Evolutionary conservation across 306 rosid species (phyloP).

Genomic region (Casuarina glauca): DNA sequence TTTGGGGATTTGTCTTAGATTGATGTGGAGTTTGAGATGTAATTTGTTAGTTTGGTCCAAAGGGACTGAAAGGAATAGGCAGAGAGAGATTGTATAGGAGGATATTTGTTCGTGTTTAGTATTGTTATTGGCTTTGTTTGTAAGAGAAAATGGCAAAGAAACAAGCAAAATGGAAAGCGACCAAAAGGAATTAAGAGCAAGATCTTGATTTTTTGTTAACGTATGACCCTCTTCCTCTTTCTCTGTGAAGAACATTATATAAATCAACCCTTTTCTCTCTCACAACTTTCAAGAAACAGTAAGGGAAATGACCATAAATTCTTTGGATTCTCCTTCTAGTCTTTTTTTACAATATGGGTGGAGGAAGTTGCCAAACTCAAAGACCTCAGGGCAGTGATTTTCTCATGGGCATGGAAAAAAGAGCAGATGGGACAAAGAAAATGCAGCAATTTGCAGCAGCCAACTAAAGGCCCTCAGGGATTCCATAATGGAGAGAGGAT

Average conservation of each 20-base stretch:
- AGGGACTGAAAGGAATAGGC: constrained; percentile 51
- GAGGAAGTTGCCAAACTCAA: not conserved
- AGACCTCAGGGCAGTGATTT: not conserved
- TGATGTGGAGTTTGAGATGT: constrained; percentile 39
- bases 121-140: constrained; percentile 35
- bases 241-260: not conserved
- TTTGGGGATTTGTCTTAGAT: constrained; percentile 29
- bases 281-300: not conserved
- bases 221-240: not conserved
- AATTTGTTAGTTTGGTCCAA: constrained; percentile 63
- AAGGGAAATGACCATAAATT: not conserved
- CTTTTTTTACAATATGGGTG: constrained; percentile 11
- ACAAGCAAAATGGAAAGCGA: constrained; percentile 14
- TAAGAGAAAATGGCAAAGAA: constrained; percentile 19
- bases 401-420: not conserved
- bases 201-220: constrained; percentile 5
- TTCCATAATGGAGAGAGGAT: not conserved
- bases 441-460: not conserved
- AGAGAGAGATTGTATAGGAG: constrained; percentile 79
- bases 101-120: constrained; percentile 45
- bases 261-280: constrained; percentile 20
- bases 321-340: not conserved
- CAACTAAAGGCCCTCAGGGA: not conserved
- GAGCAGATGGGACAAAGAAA: constrained; percentile 5
- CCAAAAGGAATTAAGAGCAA: constrained; percentile 24